Evolutionary conservation across 2,329 filamentous ascomycete species (phyloP), one percentile per base, ranked within the genome.

Genomic region (Teratosphaeria zuluensis): DNA sequence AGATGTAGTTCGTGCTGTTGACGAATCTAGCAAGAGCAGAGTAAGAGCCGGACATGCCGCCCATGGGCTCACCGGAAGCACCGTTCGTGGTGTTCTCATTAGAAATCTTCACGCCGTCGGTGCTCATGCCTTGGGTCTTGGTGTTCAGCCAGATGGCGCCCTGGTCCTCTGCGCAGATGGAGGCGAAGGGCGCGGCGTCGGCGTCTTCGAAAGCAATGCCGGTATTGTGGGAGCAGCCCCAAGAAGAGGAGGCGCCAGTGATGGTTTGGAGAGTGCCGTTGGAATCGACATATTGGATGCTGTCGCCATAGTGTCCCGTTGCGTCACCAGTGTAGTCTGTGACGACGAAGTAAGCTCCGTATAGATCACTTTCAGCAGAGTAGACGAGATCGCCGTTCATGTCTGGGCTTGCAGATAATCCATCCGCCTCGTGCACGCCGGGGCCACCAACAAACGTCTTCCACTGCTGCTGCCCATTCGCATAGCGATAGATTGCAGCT

Each of bases 81-180:
- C 83, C 83, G 66, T 85, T 85, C 61, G 80, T 84, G 24, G 78
- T 80, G 63, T 83, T 81, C 69, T 85, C 82, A 69, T 85, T 85
- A 59, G 82, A 82, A 60, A 86, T 76, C 72, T 85, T 85, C 64
- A 81, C 75, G 32, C 81, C 81, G 51, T 69, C 66, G 56, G 70
- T 70, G 58, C 60, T 66, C 83, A 85, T 85, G 30, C 78, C 78
- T 64, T 81, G 80, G 1, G 77, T 79, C 58, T 80, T 76, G 24
- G 82, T 84, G 74, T 86, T 86, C 54, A 85, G 74, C 83, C 83
- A 85, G 71, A 86, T 83, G 51, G 78, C 80, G 24, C 83, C 83
- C 67, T 85, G 82, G 62, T 85, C 83, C 64, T 85, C 82, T 19
- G 83, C 79, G 64, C 82, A 85, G 59, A 85, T 74, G 56, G 77